These are phyloP conservation scores for Alternaria tenuissima DNA, from an alignment of 2,329 filamentous ascomycete species.

Conservation along the genomic window DNA sequence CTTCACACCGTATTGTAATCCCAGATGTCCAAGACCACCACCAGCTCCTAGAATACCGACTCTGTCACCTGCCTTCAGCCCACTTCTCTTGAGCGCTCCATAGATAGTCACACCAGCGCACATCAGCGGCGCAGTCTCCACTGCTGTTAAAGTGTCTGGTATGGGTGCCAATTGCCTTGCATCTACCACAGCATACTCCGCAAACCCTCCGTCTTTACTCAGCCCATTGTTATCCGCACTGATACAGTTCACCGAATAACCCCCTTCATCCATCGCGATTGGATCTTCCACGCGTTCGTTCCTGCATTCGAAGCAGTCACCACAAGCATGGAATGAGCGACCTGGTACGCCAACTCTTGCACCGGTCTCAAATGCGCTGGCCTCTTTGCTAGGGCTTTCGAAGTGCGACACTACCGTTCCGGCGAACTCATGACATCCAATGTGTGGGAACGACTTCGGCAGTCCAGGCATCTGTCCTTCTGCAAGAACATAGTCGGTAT, in stretches of 20 bases:
- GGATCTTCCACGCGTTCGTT: slow-evolving; percentile 33
- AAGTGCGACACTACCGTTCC: slow-evolving; percentile 53
- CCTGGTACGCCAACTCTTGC: slow-evolving; percentile 54
- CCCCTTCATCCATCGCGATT: slow-evolving; percentile 45
- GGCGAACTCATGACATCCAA: slow-evolving; percentile 58
- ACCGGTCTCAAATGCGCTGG: slow-evolving; percentile 33
- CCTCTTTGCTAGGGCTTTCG: slow-evolving; percentile 29
- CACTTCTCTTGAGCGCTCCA: slow-evolving; percentile 51
- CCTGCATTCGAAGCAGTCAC: slow-evolving; percentile 53
- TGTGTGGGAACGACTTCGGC: slow-evolving; percentile 54
- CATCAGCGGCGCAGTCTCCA: slow-evolving; percentile 55
- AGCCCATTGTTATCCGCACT: slow-evolving; percentile 43
- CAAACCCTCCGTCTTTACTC: slow-evolving; percentile 52
- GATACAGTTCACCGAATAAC: slow-evolving; percentile 54
- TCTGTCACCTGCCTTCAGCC: slow-evolving; percentile 41
- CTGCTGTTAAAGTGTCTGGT: slow-evolving; percentile 45
- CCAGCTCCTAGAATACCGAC: slow-evolving; percentile 55
- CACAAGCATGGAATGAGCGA: slow-evolving; percentile 54
- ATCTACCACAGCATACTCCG: slow-evolving; percentile 56
- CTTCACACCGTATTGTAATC: slow-evolving; percentile 39
- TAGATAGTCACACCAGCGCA: slow-evolving; percentile 56
- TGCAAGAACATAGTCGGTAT: slow-evolving; percentile 54
- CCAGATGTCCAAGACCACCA: slow-evolving; percentile 44
- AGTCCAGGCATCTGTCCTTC: slow-evolving; percentile 45
- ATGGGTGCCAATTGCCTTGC: slow-evolving; percentile 49